Conservation (phyloP, 2,329 filamentous ascomycete genomes). For the Microcera coccophila region DNA sequence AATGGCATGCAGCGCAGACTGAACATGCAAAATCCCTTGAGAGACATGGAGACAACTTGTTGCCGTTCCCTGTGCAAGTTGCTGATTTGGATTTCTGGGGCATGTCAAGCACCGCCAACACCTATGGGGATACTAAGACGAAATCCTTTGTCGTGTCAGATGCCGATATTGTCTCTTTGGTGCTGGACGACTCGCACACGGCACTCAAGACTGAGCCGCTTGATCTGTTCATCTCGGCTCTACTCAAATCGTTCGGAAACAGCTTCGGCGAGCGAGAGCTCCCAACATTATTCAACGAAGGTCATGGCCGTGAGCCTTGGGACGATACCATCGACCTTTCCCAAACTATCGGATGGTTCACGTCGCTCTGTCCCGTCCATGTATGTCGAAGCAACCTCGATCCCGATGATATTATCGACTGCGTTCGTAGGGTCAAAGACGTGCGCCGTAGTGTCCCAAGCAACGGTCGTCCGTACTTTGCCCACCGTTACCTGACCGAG, state of each 20-base stretch:
- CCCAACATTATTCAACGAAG: constrained; percentile 36
- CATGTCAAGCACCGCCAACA: constrained; percentile 7
- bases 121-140: constrained; percentile 8
- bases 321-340: constrained; percentile 23
- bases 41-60: not conserved
- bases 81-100: constrained; percentile 19
- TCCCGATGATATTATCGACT: not conserved
- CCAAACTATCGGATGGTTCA: constrained; percentile 34
- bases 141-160: constrained; percentile 10
- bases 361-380: constrained; percentile 7
- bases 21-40: constrained; percentile 24
- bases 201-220: constrained; percentile 34
- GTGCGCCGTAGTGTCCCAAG: not conserved
- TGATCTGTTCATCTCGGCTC: constrained; percentile 36
- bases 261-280: constrained; percentile 33
- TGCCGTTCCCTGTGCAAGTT: constrained; percentile 8
- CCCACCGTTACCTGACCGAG: not conserved
- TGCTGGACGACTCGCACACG: constrained; percentile 25
- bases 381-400: constrained; percentile 37
- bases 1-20: constrained; percentile 35
- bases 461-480: not conserved
- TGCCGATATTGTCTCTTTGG: not conserved
- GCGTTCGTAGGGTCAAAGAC: not conserved
- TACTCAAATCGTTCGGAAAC: constrained; percentile 32
- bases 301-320: constrained; percentile 31